These are phyloP conservation scores for Metrosideros polymorpha DNA, from an alignment of 441 rosid genomes.

Conservation along the genomic window DNA sequence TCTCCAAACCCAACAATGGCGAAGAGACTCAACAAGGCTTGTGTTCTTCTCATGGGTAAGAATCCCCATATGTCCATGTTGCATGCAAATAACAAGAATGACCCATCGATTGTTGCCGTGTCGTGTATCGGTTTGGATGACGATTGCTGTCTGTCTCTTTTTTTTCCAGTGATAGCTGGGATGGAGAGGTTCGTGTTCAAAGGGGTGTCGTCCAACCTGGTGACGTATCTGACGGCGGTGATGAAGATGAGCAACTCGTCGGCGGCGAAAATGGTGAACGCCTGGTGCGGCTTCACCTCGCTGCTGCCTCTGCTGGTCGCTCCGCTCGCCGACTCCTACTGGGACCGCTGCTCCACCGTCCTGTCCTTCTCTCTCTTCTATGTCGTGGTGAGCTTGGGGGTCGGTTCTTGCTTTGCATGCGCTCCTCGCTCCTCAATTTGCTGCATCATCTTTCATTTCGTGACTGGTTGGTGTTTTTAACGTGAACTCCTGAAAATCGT, in stretches of 20 bases:
- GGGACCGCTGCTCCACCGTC: slow-evolving; percentile 70
- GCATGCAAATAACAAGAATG: not conserved
- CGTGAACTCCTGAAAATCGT: not conserved
- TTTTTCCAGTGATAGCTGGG: slow-evolving; percentile 50
- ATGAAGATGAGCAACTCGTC: slow-evolving; percentile 77
- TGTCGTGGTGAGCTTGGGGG: slow-evolving; percentile 38
- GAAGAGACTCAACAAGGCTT: slow-evolving; percentile 46
- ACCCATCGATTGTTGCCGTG: not conserved
- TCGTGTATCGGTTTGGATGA: not conserved
- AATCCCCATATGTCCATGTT: not conserved
- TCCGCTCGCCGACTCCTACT: slow-evolving; percentile 69
- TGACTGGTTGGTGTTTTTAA: not conserved
- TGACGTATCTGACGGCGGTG: slow-evolving; percentile 78
- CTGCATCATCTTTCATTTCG: not conserved
- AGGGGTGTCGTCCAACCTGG: slow-evolving; percentile 89
- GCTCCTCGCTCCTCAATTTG: not conserved
- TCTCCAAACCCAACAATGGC: slow-evolving; percentile 24
- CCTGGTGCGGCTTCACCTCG: slow-evolving; percentile 88
- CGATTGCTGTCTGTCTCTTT: not conserved
- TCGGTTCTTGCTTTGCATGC: not conserved
- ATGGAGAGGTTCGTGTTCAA: slow-evolving; percentile 94
- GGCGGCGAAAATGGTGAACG: slow-evolving; percentile 84
- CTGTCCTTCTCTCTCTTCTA: slow-evolving; percentile 65
- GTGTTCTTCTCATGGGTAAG: slow-evolving; percentile 76
- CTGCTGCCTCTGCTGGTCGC: slow-evolving; percentile 78